Percentiles rank a stretch among this genome's conserved stretches.
phyloP scores from a whole-genome alignment of 352 stramenopile species.

The Pythium aristosporum region DNA sequence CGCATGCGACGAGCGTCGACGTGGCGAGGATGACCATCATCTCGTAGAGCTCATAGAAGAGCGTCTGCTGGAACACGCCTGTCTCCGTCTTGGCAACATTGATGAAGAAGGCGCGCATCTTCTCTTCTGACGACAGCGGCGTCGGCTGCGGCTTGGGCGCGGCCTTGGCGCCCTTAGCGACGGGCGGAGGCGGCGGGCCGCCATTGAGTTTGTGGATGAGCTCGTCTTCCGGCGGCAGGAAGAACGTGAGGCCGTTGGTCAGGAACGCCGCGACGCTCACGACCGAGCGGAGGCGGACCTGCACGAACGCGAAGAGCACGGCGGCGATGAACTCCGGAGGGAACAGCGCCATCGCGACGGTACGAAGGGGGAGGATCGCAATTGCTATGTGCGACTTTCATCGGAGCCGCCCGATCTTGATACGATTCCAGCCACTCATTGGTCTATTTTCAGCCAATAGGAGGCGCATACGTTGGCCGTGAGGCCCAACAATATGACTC shows the following conservation, averaged over 20 bases:
- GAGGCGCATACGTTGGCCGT: neutral
- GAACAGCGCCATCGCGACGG: conserved; percentile 60
- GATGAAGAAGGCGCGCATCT: conserved; percentile 74
- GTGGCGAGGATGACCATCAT: conserved; percentile 73
- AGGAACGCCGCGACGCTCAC: conserved; percentile 57
- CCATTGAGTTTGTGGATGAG: conserved; percentile 73
- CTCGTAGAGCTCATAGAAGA: conserved; percentile 85
- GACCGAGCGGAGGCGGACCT: conserved; percentile 64
- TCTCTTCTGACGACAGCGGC: conserved; percentile 56
- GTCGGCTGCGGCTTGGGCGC: conserved; percentile 13
- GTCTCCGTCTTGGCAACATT: conserved; percentile 64
- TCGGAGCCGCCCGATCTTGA: neutral
- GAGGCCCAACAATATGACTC: too few species aligned
- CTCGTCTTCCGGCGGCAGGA: conserved; percentile 70
- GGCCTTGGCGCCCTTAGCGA: conserved; percentile 7
- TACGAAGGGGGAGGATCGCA: neutral
- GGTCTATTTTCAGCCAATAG: neutral
- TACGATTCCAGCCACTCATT: neutral
- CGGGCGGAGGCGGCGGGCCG: conserved; percentile 7
- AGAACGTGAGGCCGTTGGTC: conserved; percentile 69
- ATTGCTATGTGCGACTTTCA: conserved; percentile 1
- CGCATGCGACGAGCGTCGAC: conserved; percentile 48
- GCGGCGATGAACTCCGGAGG: conserved; percentile 68
- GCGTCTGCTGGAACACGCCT: conserved; percentile 63
- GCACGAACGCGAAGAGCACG: conserved; percentile 67